Evolutionary conservation across 2,329 filamentous ascomycete species (phyloP), one percentile per base, ranked within the genome.

Genomic region (Microascus cirrosus): DNA sequence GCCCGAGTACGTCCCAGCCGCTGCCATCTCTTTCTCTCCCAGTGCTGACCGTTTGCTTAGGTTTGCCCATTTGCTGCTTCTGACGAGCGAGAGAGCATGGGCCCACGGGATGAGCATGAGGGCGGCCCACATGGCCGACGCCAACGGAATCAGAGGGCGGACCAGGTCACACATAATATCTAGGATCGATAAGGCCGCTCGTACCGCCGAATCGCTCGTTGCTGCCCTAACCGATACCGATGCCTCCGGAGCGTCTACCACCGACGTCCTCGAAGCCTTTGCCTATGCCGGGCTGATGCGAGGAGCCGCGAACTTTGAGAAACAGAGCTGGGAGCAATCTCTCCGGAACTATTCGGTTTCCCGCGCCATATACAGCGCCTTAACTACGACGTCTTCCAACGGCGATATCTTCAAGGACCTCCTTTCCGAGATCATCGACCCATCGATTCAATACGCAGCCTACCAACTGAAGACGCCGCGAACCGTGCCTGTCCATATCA

Each of bases 31-130:
- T 18, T 53, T 51, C 28, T 25, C 45, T 18, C 22, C 45, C 13
- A 8, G 12, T 50, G 45, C 45, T 50, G 20, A 50, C 45, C 13
- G 12, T 50, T 22, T 3, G 18, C 20, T 20, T 64, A 95, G 90
- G 71, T 89, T 85, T 72, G 82, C 86, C 54, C 80, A 87, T 63
- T 78, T 96, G n/a, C 78, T 93, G 35, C 79, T 99, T 59, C 83
- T 96, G 66, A 89, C 85, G 45, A 85, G 92, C 60, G 94, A 99
- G 75, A 83, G 94, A 62, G 90, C 92, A 56, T 97, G 91, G 90
- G 93, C 94, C 42, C 87, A 96, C 71, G 93, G 92, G 59, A 95
- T 97, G 91, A 85, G 88, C 68, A 90, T 96, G 80, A 96, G 95
- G 73, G 82, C 90, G 3, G 77, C 83, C 22, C 90, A 95, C 69